Evolutionary conservation across 257 asterid genomes (phyloP), one percentile per base, ranked within the genome.

Genomic region (Vinca minor): DNA sequence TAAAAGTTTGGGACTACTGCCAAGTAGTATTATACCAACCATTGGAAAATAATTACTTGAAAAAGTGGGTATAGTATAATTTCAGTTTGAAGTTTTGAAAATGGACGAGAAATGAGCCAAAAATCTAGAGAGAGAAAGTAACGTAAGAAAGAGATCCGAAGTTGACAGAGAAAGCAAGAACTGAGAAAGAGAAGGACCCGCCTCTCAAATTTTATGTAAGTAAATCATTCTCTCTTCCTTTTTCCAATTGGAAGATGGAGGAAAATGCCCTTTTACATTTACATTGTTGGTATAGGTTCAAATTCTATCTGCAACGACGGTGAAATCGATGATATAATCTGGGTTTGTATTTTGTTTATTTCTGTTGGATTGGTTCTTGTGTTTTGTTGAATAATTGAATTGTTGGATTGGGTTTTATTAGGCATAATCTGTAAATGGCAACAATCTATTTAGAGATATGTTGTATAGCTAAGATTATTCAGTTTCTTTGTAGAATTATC

Each of bases 251-350:
- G 45, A 36, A 39, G 34, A 12, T 25, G 42, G 41, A 31, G n/a
- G n/a, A 31, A 1, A 0, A 56, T 32, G 23, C 32, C 36, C 20
- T 59, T 29, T 57, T 54, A n/a, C 45, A 52, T 32, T 28, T 8
- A 18, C 32, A 12, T 28, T 28, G 42, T 20, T 45, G 23, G 17
- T 29, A 8, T 13, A 32, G 25, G 21, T 34, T 60, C 36, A 62
- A 55, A 28, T 67, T 59, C 61, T 69, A 63, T 46, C 28, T 60
- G 59, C 66, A 59, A 65, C 34, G 67, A 39, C 77, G 74, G 17
- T 72, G 26, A 75, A 69, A 21, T 62, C 78, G 65, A 66, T 72
- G 72, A 42, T 25, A 56, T 73, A 34, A 41, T 78, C 23, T 70
- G 61, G 42, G 55, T 48, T 42, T 46, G 58, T 68, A 31, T 55